Evolutionary conservation across 202 grass and related monocot genomes (phyloP).

Genomic region (Brachypodium distachyon): DNA sequence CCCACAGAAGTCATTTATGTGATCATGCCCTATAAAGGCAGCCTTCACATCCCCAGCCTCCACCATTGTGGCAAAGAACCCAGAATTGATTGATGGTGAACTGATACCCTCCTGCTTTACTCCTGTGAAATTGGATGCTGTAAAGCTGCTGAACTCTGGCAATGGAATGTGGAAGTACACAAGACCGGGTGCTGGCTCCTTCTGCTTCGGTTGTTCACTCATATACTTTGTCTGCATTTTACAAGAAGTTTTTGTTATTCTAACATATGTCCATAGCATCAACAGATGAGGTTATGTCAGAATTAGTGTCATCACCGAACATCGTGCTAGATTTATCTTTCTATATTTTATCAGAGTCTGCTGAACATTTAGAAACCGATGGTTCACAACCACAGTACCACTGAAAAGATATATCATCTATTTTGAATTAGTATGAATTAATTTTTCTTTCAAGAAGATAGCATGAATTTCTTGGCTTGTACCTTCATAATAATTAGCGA

Average conservation of each 20-base stretch:
- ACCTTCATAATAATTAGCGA: not conserved
- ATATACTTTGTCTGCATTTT: constrained; percentile 53
- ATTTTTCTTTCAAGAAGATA: no score
- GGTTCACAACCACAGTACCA: not conserved
- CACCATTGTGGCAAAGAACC: constrained; percentile 89
- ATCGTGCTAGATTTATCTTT: not conserved
- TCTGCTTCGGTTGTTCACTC: constrained; percentile 38
- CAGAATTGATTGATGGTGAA: constrained; percentile 80
- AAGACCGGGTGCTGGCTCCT: constrained; percentile 65
- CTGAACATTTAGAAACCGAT: not conserved
- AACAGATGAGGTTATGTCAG: not conserved
- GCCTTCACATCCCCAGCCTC: constrained; percentile 88
- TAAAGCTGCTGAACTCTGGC: constrained; percentile 73
- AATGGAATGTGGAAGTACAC: constrained; percentile 95
- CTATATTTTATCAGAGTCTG: not conserved
- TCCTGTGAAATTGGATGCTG: constrained; percentile 62
- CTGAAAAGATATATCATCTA: not conserved
- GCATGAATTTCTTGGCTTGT: not conserved
- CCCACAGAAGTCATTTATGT: constrained; percentile 84
- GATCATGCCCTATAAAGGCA: constrained; percentile 84
- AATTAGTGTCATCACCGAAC: not conserved
- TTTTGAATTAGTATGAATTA: not conserved
- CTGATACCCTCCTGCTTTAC: constrained; percentile 85
- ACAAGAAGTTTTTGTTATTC: not conserved
- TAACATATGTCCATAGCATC: not conserved